phyloP scores from a whole-genome alignment of 176 grass and related monocot genomes.

The Phoenix dactylifera region DNA sequence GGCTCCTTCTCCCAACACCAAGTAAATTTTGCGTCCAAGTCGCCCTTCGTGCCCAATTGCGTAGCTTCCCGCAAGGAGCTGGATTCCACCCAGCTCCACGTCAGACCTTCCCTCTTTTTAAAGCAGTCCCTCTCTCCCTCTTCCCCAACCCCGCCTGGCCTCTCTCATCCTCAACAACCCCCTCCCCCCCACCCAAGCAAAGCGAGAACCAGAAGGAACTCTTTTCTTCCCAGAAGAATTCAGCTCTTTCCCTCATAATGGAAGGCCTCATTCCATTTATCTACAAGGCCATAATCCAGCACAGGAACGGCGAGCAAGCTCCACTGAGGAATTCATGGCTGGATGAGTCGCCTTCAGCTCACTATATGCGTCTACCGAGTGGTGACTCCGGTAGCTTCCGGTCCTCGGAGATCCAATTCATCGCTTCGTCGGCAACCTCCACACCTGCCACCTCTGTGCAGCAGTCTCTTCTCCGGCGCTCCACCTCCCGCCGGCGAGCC shows the following conservation, averaged over 20 bases:
- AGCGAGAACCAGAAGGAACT: too few species aligned
- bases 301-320: conserved; percentile 16
- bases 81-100: conserved; percentile 27
- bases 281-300: conserved; percentile 63
- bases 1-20: conserved; percentile 34
- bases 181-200: too few species aligned
- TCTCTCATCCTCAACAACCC: too few species aligned
- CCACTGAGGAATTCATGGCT: neutral
- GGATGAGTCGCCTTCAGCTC: neutral
- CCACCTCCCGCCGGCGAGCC: conserved; percentile 22
- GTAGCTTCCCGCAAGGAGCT: conserved; percentile 8
- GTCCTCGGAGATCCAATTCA: conserved; percentile 13
- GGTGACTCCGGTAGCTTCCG: neutral
- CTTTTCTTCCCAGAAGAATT: neutral
- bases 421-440: conserved; percentile 15
- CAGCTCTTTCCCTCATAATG: neutral
- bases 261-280: conserved; percentile 63
- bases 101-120: conserved; percentile 43
- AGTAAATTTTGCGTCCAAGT: conserved; percentile 49
- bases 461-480: conserved; percentile 21
- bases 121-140: conserved; percentile 12
- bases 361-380: neutral
- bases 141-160: neutral
- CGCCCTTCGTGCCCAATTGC: neutral
- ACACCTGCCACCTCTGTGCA: conserved; percentile 1